Evolutionary conservation across 805 yeast genomes (phyloP).

Genomic region (Metschnikowia chrysomelidarum): DNA sequence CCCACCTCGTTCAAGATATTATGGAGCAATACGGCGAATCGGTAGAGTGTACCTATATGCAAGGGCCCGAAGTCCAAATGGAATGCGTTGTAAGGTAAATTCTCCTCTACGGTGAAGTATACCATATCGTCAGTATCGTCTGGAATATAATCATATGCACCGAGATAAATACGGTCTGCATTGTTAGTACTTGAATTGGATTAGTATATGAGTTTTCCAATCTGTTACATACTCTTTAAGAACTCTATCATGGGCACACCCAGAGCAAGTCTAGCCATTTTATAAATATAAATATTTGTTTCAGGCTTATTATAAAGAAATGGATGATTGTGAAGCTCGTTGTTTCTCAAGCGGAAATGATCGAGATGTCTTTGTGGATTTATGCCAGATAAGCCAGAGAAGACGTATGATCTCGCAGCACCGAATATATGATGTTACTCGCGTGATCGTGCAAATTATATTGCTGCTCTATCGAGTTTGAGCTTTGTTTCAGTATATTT

Average conservation of each 20-base stretch:
- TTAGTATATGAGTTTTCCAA: too few species aligned
- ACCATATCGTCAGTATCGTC: constrained; percentile 71
- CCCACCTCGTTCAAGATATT: constrained; percentile 83
- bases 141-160: constrained; percentile 82
- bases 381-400: not conserved
- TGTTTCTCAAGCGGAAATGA: not conserved
- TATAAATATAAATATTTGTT: not conserved
- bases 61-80: constrained; percentile 96
- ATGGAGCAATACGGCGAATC: constrained; percentile 93
- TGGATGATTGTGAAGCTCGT: too few species aligned
- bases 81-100: constrained; percentile 90
- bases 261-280: constrained; percentile 8
- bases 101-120: constrained; percentile 89
- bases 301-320: not conserved
- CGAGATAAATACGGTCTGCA: constrained; percentile 72
- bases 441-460: too few species aligned
- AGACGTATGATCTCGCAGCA: not conserved
- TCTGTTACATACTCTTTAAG: constrained; percentile 42
- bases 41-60: constrained; percentile 86
- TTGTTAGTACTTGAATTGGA: constrained; percentile 26
- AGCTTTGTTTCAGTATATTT: too few species aligned
- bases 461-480: too few species aligned
- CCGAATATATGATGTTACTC: too few species aligned
- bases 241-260: constrained; percentile 41
- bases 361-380: constrained; percentile 6